Conservation (phyloP, 768 basidiomycete species). For the Artomyces pyxidatus region DNA sequence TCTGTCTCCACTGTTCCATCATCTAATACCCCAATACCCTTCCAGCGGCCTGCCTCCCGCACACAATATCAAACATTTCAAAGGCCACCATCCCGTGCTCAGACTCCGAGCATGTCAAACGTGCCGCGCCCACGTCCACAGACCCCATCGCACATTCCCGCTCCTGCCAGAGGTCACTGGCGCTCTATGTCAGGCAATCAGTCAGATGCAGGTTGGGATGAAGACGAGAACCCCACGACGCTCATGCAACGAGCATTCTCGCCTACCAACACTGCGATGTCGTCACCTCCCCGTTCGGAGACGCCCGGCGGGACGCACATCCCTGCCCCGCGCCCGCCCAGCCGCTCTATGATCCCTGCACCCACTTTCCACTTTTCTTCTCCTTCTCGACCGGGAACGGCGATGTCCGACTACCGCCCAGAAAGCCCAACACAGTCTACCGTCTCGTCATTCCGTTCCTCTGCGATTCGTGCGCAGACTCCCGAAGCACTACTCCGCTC, state of each 20-base stretch:
- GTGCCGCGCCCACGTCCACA: slow-evolving; percentile 66
- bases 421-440: slow-evolving; percentile 8
- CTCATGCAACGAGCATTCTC: slow-evolving; percentile 59
- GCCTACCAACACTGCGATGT: slow-evolving; percentile 49
- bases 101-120: slow-evolving; percentile 37
- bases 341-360: slow-evolving; percentile 77
- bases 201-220: slow-evolving; percentile 37
- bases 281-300: slow-evolving; percentile 21
- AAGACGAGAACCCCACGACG: slow-evolving; percentile 36
- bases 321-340: slow-evolving; percentile 67
- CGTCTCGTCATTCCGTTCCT: slow-evolving; percentile 33
- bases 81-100: slow-evolving; percentile 46
- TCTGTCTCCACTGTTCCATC: slow-evolving; percentile 13
- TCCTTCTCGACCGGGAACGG: slow-evolving; percentile 61
- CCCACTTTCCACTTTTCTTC: slow-evolving; percentile 64
- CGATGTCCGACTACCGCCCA: slow-evolving; percentile 52
- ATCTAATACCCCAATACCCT: slow-evolving; percentile 32
- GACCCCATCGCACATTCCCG: slow-evolving; percentile 76
- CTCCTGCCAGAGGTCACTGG: slow-evolving; percentile 39
- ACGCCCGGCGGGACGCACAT: slow-evolving; percentile 33
- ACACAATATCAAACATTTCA: slow-evolving; percentile 35
- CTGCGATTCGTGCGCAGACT: slow-evolving; percentile 51
- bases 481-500: slow-evolving; percentile 57
- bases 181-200: slow-evolving; percentile 41
- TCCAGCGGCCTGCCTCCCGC: slow-evolving; percentile 42